A percentile compares a stretch with the other conserved stretches of the same genome.
These are phyloP conservation scores for Physcomitrellopsis africana DNA, from an alignment of 225 moss, liverwort and hornwort genomes.

Conservation along the genomic window DNA sequence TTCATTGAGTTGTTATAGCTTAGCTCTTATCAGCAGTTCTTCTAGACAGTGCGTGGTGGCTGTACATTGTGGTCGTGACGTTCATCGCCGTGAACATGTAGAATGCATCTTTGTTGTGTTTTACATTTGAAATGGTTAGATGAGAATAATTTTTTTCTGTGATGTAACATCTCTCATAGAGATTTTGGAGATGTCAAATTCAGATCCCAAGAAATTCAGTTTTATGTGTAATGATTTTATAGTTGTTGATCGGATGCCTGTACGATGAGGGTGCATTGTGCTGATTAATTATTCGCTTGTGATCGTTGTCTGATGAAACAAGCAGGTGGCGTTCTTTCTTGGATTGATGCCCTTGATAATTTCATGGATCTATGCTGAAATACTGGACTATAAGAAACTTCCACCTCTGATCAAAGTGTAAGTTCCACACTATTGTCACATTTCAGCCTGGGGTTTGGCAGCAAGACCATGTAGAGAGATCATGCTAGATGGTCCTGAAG, in stretches of 20 bases:
- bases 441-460: background rate
- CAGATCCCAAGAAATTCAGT: background rate
- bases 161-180: background rate
- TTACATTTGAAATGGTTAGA: no score
- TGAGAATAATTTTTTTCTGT: no score
- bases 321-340: constrained; percentile 88
- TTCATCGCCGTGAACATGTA: no score
- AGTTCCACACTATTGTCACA: constrained; percentile 24
- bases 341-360: constrained; percentile 82
- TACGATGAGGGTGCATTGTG: constrained; percentile 6
- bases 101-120: no score
- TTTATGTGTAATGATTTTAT: constrained; percentile 1
- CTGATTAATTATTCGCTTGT: constrained; percentile 16
- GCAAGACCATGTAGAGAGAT: background rate
- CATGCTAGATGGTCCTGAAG: background rate
- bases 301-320: constrained; percentile 18
- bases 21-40: no score
- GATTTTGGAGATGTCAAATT: no score
- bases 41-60: no score
- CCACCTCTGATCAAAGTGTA: constrained; percentile 66
- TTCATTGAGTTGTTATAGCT: background rate
- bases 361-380: constrained; percentile 92
- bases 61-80: no score
- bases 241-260: background rate
- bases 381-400: constrained; percentile 71